Percentiles rank a stretch among this genome's conserved stretches.
These are phyloP conservation scores for Macrophomina tecta DNA, from an alignment of 2,329 filamentous ascomycete genomes.

Conservation along the genomic window DNA sequence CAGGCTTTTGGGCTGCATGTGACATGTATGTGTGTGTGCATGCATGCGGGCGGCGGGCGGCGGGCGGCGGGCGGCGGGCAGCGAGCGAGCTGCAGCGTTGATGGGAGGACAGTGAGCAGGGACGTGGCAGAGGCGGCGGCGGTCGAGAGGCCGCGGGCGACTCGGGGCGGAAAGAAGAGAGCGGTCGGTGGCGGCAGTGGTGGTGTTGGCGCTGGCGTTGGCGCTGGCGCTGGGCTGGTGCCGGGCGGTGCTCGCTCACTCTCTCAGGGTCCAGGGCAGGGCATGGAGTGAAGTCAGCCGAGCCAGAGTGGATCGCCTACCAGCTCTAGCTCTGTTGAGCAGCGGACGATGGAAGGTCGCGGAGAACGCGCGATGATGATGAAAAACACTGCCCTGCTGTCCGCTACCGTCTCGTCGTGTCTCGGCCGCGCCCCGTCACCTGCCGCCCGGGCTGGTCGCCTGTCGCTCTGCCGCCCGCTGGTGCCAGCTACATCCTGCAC, in stretches of 20 bases:
- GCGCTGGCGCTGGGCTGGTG: no score
- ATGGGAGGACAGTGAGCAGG: no score
- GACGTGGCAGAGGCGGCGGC: neutral
- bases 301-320: neutral
- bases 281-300: conserved; percentile 15
- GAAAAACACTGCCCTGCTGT: conserved; percentile 1
- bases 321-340: conserved; percentile 15
- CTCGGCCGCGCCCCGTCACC: conserved; percentile 12
- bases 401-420: conserved; percentile 3
- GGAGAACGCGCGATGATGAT: conserved; percentile 20
- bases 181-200: neutral
- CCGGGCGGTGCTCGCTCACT: no score
- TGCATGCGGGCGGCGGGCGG: neutral
- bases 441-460: neutral
- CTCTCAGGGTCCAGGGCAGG: conserved; percentile 11
- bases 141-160: neutral
- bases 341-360: neutral
- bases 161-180: neutral
- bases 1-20: no score
- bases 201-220: no score
- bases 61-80: neutral
- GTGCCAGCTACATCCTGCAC: no score
- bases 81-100: neutral
- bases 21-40: neutral
- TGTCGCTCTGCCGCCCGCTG: conserved; percentile 1